A percentile compares a stretch with the other conserved stretches of the same genome.
These are phyloP conservation scores for Rhodotorula mucilaginosa DNA, from an alignment of 1,284 basidiomycete species.

Conservation along the genomic window DNA sequence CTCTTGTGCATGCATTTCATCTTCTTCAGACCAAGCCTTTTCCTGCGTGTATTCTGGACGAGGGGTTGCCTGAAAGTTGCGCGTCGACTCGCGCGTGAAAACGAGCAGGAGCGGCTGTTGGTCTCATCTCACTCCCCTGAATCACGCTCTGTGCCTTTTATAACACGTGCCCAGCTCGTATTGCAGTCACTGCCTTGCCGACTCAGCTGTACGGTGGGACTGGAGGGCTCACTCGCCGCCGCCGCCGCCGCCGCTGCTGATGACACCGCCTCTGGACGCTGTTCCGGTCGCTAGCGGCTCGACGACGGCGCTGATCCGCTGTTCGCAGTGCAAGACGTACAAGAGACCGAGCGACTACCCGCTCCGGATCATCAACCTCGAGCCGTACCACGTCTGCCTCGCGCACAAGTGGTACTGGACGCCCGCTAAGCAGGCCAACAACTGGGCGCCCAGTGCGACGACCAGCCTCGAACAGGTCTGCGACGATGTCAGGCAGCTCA, in stretches of 20 bases:
- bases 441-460: constrained; percentile 25
- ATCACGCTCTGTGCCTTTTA: neutral
- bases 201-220: neutral
- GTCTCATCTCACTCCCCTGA: too few relatives aligned
- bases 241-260: neutral
- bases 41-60: neutral
- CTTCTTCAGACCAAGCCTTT: neutral
- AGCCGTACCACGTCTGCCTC: constrained; percentile 35
- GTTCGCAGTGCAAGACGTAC: constrained; percentile 36
- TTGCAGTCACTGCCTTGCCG: too few relatives aligned
- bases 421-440: constrained; percentile 10
- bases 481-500: constrained; percentile 1
- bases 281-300: neutral
- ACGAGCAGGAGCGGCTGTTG: too few relatives aligned
- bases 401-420: constrained; percentile 40
- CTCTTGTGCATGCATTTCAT: neutral
- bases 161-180: neutral
- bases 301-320: constrained; percentile 14
- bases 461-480: constrained; percentile 4
- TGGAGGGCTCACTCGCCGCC: neutral
- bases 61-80: neutral
- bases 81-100: too few relatives aligned
- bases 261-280: neutral
- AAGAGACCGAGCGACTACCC: constrained; percentile 18
- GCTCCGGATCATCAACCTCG: constrained; percentile 23